Base-by-base conservation (phyloP, 1,139 yeast genomes). In the Pichia sp. region DNA sequence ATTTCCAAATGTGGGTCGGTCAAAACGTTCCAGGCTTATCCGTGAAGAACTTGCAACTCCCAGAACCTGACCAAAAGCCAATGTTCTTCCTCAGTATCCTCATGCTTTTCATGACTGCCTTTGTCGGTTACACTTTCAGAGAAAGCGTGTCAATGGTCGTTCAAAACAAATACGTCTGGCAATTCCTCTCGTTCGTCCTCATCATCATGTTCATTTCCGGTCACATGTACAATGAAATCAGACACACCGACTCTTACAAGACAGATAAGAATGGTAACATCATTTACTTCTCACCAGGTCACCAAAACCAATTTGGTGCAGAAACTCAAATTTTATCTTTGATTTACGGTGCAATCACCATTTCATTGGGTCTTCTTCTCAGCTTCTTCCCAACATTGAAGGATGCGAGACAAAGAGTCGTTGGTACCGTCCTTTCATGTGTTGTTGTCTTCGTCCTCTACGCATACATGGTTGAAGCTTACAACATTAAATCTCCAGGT, bases 211-310 rank as follows among this genome's bases (percentile, higher is more conserved):
- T 91, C 71, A 83, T 80, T 45, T 75, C 94, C 12, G 99, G 99
- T 15, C 87, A 90, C 68, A 93, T 93, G 99, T 93, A 81, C 76
- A 90, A 89, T 65, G 79, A 81, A 58, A 93, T 93, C 54, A 81
- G 98, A 64, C 77, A 77, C 38, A 76, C 83, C 9, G 96, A 89
- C 18, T 85, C 82, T 60, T 73, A 85, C 33, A 82, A 80, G 51
- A 76, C 76, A 40, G 75, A 73, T 45, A 72, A 71, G 9, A 69
- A 76, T 42, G 93, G 91, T 27, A 67, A 67, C 3, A 72, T 77
- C 3, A 75, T 77, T 38, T 90, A 88, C 63, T 79, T 91, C 59
- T 59, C 71, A 10, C 74, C 76, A 8, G 79, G 87, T 30, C 90
- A 86, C 58, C 87, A 84, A 59, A 71, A 70, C 44, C 99, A 93